A percentile compares a stretch with the other conserved stretches of the same genome.
Conservation (phyloP, 1,284 basidiomycete species). For the Papiliotrema nemorosa region DNA sequence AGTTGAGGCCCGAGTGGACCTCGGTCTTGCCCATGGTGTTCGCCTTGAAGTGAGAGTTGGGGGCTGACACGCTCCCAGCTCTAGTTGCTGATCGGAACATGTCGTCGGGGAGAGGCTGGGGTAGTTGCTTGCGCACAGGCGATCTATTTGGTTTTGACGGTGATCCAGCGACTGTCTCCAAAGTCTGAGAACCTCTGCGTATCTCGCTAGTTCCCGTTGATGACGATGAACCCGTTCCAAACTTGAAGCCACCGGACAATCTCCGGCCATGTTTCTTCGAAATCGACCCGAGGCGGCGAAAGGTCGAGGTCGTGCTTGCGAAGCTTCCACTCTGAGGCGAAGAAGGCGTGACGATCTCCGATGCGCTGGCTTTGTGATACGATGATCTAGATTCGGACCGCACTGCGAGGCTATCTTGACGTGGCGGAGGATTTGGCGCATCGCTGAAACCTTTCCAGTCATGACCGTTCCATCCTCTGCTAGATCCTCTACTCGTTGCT, state of each 20-base stretch:
- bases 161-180: constrained; percentile 35
- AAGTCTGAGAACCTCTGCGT: background rate
- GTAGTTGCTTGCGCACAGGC: background rate
- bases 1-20: too few relatives aligned
- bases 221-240: too few relatives aligned
- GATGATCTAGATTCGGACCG: too few relatives aligned
- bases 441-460: too few relatives aligned
- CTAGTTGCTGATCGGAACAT: background rate
- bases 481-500: background rate
- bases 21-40: too few relatives aligned
- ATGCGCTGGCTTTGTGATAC: too few relatives aligned
- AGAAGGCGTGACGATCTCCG: too few relatives aligned
- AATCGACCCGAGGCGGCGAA: constrained; percentile 30
- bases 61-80: too few relatives aligned
- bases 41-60: too few relatives aligned
- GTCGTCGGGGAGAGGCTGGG: background rate
- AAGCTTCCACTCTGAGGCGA: background rate
- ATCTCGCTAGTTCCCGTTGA: too few relatives aligned
- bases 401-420: too few relatives aligned
- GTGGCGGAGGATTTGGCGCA: background rate
- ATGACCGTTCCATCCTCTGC: too few relatives aligned
- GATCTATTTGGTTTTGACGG: constrained; percentile 24
- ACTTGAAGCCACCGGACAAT: constrained; percentile 41
- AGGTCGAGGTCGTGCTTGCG: constrained; percentile 18
- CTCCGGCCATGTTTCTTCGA: constrained; percentile 41